Percentiles rank a stretch among this genome's conserved stretches.
Conservation (phyloP, 164 flowering plant genomes). For the Santalum album region DNA sequence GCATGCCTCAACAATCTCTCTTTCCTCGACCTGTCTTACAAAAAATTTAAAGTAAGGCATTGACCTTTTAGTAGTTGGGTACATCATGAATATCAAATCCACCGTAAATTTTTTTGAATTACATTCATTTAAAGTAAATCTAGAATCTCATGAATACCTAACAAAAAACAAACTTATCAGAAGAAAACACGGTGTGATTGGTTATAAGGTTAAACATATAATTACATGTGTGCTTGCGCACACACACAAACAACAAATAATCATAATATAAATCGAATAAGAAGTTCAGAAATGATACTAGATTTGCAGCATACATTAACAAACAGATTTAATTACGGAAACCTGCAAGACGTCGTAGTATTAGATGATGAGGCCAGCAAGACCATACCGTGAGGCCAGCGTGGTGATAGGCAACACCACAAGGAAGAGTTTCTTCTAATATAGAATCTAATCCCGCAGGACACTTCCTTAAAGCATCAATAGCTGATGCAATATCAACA, state of each 20-base stretch:
- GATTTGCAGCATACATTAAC: neutral
- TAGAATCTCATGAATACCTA: neutral
- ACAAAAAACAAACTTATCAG: no score
- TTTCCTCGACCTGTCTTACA: conserved; percentile 74
- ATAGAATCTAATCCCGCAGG: conserved; percentile 87
- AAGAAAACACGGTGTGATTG: no score
- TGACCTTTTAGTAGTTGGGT: neutral
- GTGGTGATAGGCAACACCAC: conserved; percentile 98
- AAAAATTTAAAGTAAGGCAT: conserved; percentile 1
- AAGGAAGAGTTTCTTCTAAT: conserved; percentile 80
- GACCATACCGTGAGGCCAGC: conserved; percentile 88
- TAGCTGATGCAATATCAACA: conserved; percentile 51
- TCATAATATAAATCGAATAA: no score
- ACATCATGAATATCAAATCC: neutral
- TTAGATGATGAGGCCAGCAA: conserved; percentile 5
- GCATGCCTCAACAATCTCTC: conserved; percentile 91
- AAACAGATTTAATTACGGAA: conserved; percentile 3
- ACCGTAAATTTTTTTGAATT: no score
- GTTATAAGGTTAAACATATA: no score
- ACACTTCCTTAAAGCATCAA: conserved; percentile 69
- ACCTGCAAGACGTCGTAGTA: neutral
- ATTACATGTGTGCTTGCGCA: no score
- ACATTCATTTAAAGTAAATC: neutral
- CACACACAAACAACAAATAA: no score
- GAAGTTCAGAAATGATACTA: neutral